Conservation (phyloP, 805 yeast species). For the Blastobotrys robertii region DNA sequence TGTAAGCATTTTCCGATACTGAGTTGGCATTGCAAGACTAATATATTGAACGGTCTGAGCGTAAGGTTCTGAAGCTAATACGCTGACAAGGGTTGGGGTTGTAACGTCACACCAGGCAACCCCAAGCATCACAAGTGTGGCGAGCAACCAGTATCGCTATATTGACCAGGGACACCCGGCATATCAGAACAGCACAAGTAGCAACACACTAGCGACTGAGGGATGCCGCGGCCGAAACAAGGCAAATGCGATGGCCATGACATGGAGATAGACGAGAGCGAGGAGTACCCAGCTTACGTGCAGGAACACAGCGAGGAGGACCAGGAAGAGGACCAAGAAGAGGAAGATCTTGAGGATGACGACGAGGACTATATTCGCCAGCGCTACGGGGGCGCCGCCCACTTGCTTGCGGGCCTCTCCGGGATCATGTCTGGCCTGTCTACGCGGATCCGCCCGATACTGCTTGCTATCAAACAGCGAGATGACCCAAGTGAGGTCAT, state of each 20-base stretch:
- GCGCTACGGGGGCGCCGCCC: constrained; percentile 9
- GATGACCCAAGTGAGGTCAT: constrained; percentile 23
- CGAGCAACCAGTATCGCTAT: background rate
- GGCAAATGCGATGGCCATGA: background rate
- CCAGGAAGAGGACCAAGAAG: constrained; percentile 11
- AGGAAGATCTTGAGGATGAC: constrained; percentile 16
- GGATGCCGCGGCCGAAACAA: background rate
- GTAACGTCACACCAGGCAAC: too few relatives aligned
- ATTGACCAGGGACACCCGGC: background rate
- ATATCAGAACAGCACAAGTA: background rate
- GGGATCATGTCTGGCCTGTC: constrained; percentile 23
- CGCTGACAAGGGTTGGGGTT: too few relatives aligned
- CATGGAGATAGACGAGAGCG: too few relatives aligned
- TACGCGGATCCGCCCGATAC: constrained; percentile 17
- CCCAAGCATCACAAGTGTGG: background rate
- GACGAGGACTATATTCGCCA: constrained; percentile 19
- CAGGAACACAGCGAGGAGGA: constrained; percentile 9
- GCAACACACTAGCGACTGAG: background rate
- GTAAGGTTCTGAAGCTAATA: background rate
- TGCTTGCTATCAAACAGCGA: constrained; percentile 18
- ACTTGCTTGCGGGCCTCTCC: constrained; percentile 15
- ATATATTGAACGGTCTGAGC: too few relatives aligned
- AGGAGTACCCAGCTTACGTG: too few relatives aligned
- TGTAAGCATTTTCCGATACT: too few relatives aligned
- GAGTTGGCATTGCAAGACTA: too few relatives aligned